Conservation (phyloP, 768 basidiomycete genomes). For the Lentinula raphanica region DNA sequence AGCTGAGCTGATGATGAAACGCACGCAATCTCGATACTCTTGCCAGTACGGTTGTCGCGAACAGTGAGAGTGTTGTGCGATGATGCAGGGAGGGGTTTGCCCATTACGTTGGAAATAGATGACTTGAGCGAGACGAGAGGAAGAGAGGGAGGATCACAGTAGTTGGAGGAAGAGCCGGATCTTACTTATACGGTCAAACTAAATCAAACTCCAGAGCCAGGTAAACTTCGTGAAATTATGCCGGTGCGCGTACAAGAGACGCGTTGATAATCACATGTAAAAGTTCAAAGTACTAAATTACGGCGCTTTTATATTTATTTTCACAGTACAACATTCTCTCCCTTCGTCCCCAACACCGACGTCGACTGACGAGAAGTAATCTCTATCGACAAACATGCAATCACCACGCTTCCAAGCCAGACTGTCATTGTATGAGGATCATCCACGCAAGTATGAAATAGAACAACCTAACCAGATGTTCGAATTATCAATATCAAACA, state of each 20-base stretch:
- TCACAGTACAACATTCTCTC: not conserved
- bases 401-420: not conserved
- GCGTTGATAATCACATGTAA: conserved; percentile 6
- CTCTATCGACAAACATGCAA: too few relatives aligned
- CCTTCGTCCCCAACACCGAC: not conserved
- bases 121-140: not conserved
- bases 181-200: not conserved
- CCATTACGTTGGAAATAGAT: conserved; percentile 5
- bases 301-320: too few relatives aligned
- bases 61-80: conserved; percentile 50
- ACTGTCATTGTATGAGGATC: conserved; percentile 79
- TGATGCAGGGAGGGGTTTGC: conserved; percentile 6
- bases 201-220: not conserved
- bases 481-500: not conserved
- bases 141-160: not conserved
- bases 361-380: too few relatives aligned
- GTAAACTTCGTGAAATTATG: too few relatives aligned
- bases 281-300: too few relatives aligned
- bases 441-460: conserved; percentile 96
- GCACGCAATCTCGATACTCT: conserved; percentile 68
- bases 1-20: not conserved
- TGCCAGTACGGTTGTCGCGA: conserved; percentile 81
- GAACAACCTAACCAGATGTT: conserved; percentile 54
- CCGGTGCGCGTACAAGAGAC: not conserved
- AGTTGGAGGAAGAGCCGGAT: not conserved